Base-by-base conservation (phyloP, 495 filamentous ascomycete species). In the Trypethelium eluteriae region DNA sequence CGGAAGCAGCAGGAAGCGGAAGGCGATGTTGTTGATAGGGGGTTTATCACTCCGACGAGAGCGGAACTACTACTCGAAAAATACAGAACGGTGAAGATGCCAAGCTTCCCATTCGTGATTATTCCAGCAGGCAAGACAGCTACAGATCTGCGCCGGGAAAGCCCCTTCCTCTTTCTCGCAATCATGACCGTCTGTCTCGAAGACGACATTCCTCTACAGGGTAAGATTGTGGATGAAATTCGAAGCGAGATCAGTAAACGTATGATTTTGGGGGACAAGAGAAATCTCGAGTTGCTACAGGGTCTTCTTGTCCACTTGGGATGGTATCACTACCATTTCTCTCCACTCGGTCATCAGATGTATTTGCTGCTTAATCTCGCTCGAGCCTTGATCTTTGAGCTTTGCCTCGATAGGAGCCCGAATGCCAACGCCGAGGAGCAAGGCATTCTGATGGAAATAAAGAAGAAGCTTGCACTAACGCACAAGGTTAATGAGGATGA, bases 301-400 rank as follows among this genome's bases (percentile, higher is more conserved):
- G 79, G 79, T 32, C 71, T 81, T 2, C 71, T 81, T 35, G 66
- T 79, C 25, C 76, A 78, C 65, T 67, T 79, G 59, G 74, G 75
- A 34, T 81, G 79, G 79, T 77, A 70, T 36, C 36, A 59, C 53
- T 59, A 59, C 32, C 53, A 59, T 36, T 59, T 59, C 36, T 18
- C 53, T 36, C 53, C 53, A 0, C 34, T 35, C 7, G 36, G 32
- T n/a, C 53, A 59, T 59, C 53, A 59, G 53, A 59, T 59, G 53
- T 59, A 59, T 32, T 36, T 59, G 53, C 10, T 59, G 53, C 53
- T 59, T 7, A 59, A 36, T 14, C 7, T 59, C 2, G 53, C 53
- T 36, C 53, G 53, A 59, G 5, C 53, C 14, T 36, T 59, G 18
- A 32, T 59, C 53, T 59, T 59, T 36, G 53, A 59, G 6, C 53